A percentile compares a stretch with the other conserved stretches of the same genome.
Evolutionary conservation across 768 basidiomycete species (phyloP).

Genomic region (Hydnomerulius pinastri): DNA sequence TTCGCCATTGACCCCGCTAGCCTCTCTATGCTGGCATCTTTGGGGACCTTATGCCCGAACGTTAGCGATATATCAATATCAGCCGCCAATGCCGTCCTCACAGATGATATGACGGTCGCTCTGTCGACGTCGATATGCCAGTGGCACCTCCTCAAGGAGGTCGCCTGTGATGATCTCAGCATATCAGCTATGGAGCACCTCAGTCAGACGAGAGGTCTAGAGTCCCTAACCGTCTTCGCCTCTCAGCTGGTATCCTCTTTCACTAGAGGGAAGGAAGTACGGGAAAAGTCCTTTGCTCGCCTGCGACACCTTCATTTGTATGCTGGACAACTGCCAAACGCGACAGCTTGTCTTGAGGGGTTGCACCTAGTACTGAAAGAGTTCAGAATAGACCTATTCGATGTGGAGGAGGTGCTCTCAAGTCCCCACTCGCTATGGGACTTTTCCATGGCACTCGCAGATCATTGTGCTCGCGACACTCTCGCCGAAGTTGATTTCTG

Average conservation of each 20-base stretch:
- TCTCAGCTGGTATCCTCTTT: slow-evolving; percentile 11
- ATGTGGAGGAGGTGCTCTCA: slow-evolving; percentile 13
- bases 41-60: slow-evolving; percentile 21
- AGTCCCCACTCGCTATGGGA: slow-evolving; percentile 7
- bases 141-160: slow-evolving; percentile 18
- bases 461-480: slow-evolving; percentile 12
- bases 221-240: slow-evolving; percentile 18
- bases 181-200: slow-evolving; percentile 20
- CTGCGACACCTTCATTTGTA: slow-evolving; percentile 23
- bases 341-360: slow-evolving; percentile 4
- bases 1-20: slow-evolving; percentile 19
- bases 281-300: slow-evolving; percentile 3
- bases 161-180: slow-evolving; percentile 25
- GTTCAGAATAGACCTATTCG: slow-evolving; percentile 24
- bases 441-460: slow-evolving; percentile 10
- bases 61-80: slow-evolving; percentile 20
- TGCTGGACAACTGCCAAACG: slow-evolving; percentile 12
- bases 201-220: slow-evolving; percentile 7
- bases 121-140: slow-evolving; percentile 19
- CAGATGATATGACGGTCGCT: slow-evolving; percentile 11
- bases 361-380: slow-evolving; percentile 15
- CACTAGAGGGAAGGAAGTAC: not conserved
- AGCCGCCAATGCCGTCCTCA: slow-evolving; percentile 2
- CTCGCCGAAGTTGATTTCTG: slow-evolving; percentile 14
- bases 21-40: slow-evolving; percentile 10